These are phyloP conservation scores for Stachybotrys elegans DNA, from an alignment of 2,329 filamentous ascomycete genomes.

Conservation along the genomic window DNA sequence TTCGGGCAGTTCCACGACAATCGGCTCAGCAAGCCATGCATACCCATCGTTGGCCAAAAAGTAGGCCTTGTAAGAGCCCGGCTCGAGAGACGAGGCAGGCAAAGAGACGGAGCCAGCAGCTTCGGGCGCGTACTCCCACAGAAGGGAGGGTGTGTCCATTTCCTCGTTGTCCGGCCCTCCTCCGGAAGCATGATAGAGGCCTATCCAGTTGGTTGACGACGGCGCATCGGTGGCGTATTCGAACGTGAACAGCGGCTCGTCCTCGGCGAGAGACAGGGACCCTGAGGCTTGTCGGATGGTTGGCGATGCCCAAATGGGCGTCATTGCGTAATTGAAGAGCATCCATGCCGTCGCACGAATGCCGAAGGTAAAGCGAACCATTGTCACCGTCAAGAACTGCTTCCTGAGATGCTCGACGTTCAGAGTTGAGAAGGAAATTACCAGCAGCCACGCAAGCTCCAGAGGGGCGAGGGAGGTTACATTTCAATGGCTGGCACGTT, in stretches of 20 bases:
- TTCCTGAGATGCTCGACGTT: too few relatives aligned
- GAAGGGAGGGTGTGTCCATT: conserved; percentile 20
- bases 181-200: conserved; percentile 25
- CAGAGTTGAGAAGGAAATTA: too few relatives aligned
- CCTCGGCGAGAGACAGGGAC: neutral
- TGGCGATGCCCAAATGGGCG: neutral
- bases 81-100: conserved; percentile 14
- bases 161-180: conserved; percentile 28
- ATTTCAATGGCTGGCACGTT: too few relatives aligned
- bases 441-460: too few relatives aligned
- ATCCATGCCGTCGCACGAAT: too few relatives aligned
- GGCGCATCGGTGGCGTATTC: conserved; percentile 24
- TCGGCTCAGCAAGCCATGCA: conserved; percentile 27
- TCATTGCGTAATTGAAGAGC: too few relatives aligned
- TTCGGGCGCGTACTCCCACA: conserved; percentile 27
- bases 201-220: conserved; percentile 31
- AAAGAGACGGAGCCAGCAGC: conserved; percentile 21
- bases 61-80: conserved; percentile 29
- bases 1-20: conserved; percentile 20
- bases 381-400: too few relatives aligned
- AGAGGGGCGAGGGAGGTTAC: too few relatives aligned
- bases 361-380: too few relatives aligned
- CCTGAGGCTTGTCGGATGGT: neutral
- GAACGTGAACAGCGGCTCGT: conserved; percentile 22
- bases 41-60: conserved; percentile 31